A percentile compares a stretch with the other conserved stretches of the same genome.
These are phyloP conservation scores for Geum urbanum DNA, from an alignment of 306 rosid genomes.

Conservation along the genomic window DNA sequence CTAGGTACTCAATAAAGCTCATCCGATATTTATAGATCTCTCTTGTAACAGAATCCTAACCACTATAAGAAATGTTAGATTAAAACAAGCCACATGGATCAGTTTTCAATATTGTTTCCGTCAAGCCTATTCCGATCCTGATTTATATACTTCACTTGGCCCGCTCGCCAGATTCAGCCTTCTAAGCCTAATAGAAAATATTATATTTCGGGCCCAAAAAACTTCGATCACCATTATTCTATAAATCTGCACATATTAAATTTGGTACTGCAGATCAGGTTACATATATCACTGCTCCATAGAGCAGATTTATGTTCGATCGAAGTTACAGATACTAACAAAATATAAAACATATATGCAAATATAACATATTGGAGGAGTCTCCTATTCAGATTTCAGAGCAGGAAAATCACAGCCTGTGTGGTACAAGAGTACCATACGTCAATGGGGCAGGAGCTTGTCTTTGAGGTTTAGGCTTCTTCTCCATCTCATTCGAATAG, in stretches of 20 bases:
- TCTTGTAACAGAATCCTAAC: no score
- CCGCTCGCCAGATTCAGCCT: no score
- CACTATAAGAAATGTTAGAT: no score
- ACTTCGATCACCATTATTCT: not conserved
- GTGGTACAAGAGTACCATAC: not conserved
- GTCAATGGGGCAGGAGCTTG: slow-evolving; percentile 7
- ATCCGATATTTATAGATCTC: no score
- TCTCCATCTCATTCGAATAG: not conserved
- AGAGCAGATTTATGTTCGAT: not conserved
- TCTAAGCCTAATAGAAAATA: no score
- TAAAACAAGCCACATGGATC: no score
- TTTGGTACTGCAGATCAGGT: not conserved
- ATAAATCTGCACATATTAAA: not conserved
- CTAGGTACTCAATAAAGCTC: no score
- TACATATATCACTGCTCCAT: slow-evolving; percentile 1
- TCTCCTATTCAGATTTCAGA: not conserved
- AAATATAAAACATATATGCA: not conserved
- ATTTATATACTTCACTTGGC: no score
- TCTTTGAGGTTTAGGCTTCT: not conserved
- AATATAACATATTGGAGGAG: not conserved
- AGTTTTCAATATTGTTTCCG: no score
- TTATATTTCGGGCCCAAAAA: no score
- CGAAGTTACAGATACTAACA: not conserved
- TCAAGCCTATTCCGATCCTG: no score
- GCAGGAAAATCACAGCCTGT: slow-evolving; percentile 6